Percentiles rank a stretch among this genome's conserved stretches.
Conservation (phyloP, 2,329 filamentous ascomycete species). For the Exophiala bonariae region DNA sequence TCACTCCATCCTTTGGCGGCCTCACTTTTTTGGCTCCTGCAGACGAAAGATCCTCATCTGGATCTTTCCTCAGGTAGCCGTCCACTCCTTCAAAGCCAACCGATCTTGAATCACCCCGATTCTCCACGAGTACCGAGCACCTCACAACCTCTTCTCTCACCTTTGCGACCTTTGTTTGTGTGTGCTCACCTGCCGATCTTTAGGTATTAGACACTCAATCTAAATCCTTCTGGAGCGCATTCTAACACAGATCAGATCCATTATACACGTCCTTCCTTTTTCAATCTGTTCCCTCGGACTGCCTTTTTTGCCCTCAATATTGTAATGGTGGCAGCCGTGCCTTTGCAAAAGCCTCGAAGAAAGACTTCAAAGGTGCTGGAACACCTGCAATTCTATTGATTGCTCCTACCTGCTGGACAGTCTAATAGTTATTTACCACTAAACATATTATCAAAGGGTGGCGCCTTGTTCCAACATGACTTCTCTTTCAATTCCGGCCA, state of each 20-base stretch:
- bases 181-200: constrained; percentile 8
- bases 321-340: constrained; percentile 23
- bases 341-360: constrained; percentile 13
- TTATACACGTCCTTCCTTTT: constrained; percentile 18
- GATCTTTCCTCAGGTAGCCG: constrained; percentile 30
- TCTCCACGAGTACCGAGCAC: constrained; percentile 11
- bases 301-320: constrained; percentile 3
- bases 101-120: constrained; percentile 12
- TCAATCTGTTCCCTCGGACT: constrained; percentile 10
- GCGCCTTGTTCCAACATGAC: constrained; percentile 55
- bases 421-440: no score
- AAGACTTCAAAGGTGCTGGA: constrained; percentile 19
- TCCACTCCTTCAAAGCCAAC: constrained; percentile 27
- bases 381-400: constrained; percentile 14
- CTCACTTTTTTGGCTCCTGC: constrained; percentile 26
- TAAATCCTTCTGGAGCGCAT: constrained; percentile 3
- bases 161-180: constrained; percentile 1
- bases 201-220: constrained; percentile 7
- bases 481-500: constrained; percentile 24
- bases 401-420: constrained; percentile 25
- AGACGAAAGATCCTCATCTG: constrained; percentile 19
- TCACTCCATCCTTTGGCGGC: constrained; percentile 33
- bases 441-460: constrained; percentile 7
- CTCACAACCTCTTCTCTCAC: no score
- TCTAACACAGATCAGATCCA: constrained; percentile 4